Conservation (phyloP, 73 alveolate genomes). For the Diophrys sp. region DNA sequence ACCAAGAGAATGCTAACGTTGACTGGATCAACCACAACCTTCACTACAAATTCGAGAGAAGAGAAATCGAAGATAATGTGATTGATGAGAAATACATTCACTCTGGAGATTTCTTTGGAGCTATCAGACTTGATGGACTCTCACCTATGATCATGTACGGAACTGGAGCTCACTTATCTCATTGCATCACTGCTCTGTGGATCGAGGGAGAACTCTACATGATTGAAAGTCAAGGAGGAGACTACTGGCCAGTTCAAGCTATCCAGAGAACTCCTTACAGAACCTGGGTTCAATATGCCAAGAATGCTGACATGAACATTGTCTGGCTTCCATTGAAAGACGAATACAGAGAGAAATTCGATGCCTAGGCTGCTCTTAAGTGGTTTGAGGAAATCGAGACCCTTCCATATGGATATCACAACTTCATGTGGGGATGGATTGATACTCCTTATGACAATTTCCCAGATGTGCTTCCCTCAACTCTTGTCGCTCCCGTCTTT, state of each 20-base stretch:
- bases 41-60: too few relatives aligned
- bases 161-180: too few relatives aligned
- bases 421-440: slow-evolving; percentile 90
- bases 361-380: slow-evolving; percentile 77
- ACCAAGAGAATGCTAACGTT: slow-evolving; percentile 15
- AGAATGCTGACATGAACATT: slow-evolving; percentile 79
- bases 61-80: too few relatives aligned
- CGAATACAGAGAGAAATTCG: slow-evolving; percentile 73
- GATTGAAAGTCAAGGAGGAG: slow-evolving; percentile 82
- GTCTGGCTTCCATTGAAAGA: slow-evolving; percentile 76
- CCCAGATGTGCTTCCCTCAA: slow-evolving; percentile 75
- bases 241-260: slow-evolving; percentile 79
- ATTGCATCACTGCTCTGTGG: slow-evolving; percentile 73
- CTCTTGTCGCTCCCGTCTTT: slow-evolving; percentile 55
- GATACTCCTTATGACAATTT: slow-evolving; percentile 82
- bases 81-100: too few relatives aligned
- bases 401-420: slow-evolving; percentile 91
- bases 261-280: slow-evolving; percentile 69
- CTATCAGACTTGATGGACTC: too few relatives aligned
- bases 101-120: too few relatives aligned
- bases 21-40: too few relatives aligned
- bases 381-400: slow-evolving; percentile 85
- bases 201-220: slow-evolving; percentile 70
- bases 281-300: slow-evolving; percentile 82
- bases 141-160: too few relatives aligned